Conservation (phyloP, 2,329 filamentous ascomycete genomes). For the Cercospora zeae-maydis region DNA sequence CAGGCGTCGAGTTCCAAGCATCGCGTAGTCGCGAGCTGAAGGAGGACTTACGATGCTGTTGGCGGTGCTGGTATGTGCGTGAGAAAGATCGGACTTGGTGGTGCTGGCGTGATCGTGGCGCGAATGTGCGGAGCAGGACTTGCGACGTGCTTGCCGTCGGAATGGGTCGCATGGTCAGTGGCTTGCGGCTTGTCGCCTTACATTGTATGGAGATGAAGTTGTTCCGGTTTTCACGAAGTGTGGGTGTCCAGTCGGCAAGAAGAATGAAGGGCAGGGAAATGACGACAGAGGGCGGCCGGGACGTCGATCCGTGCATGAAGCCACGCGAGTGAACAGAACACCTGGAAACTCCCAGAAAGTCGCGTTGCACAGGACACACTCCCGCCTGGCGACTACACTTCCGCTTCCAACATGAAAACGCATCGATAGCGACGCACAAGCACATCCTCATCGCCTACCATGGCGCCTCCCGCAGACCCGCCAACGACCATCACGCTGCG, state of each 20-base stretch:
- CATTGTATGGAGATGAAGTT: background rate
- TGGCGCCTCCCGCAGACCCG: conserved; percentile 32
- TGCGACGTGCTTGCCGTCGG: conserved; percentile 2
- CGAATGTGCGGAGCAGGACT: conserved; percentile 9
- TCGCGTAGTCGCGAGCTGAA: conserved; percentile 56
- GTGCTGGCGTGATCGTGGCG: conserved; percentile 4
- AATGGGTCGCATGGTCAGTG: conserved; percentile 11
- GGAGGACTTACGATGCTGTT: conserved; percentile 35
- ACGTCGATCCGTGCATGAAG: background rate
- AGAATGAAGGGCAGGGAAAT: background rate
- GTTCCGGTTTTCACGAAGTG: background rate
- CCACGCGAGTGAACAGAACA: conserved; percentile 4
- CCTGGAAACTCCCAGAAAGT: background rate
- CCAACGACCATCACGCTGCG: conserved; percentile 30
- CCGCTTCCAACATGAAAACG: background rate
- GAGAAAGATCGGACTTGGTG: conserved; percentile 19
- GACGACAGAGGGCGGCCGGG: background rate
- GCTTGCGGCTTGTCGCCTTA: conserved; percentile 2
- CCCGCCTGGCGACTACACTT: background rate
- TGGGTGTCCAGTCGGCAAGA: background rate
- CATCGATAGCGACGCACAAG: background rate
- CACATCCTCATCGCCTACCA: conserved; percentile 7
- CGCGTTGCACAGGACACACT: background rate
- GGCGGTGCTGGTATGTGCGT: conserved; percentile 18
- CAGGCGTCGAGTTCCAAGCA: conserved; percentile 60